Evolutionary conservation across 2,329 filamentous ascomycete species (phyloP).

Genomic region (Pseudogymnoascus sp.): DNA sequence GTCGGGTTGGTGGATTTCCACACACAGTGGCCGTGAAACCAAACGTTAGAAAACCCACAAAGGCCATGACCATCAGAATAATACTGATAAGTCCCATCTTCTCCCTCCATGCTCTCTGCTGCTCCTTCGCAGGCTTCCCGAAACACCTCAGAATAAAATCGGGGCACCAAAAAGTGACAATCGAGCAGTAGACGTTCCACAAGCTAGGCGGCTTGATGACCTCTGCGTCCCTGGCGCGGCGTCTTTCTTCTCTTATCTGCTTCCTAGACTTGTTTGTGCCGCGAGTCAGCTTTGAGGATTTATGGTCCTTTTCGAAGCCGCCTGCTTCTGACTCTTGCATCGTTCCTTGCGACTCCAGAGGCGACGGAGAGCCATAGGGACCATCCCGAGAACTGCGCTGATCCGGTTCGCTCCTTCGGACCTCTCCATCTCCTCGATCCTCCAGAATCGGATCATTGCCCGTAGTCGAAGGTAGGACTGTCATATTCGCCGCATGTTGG

Average conservation of each 20-base stretch:
- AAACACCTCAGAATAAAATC: slow-evolving; percentile 78
- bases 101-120: slow-evolving; percentile 90
- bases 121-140: slow-evolving; percentile 74
- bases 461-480: slow-evolving; percentile 79
- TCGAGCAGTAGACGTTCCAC: slow-evolving; percentile 92
- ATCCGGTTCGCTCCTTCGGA: slow-evolving; percentile 24
- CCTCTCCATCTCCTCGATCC: slow-evolving; percentile 51
- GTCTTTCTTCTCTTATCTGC: slow-evolving; percentile 53
- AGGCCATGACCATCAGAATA: slow-evolving; percentile 76
- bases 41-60: slow-evolving; percentile 93
- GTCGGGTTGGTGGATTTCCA: slow-evolving; percentile 58
- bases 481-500: slow-evolving; percentile 90
- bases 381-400: slow-evolving; percentile 25
- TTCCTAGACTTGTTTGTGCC: slow-evolving; percentile 48
- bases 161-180: slow-evolving; percentile 91
- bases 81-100: slow-evolving; percentile 97
- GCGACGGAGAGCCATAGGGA: slow-evolving; percentile 22
- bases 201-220: slow-evolving; percentile 67
- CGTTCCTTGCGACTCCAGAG: not conserved
- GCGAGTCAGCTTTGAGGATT: slow-evolving; percentile 23
- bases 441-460: slow-evolving; percentile 85
- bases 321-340: not conserved
- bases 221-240: slow-evolving; percentile 50
- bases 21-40: slow-evolving; percentile 91
- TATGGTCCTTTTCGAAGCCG: not conserved